A percentile compares a stretch with the other conserved stretches of the same genome.
Evolutionary conservation across 805 yeast genomes (phyloP).

Genomic region (Blastobotrys attinorum): DNA sequence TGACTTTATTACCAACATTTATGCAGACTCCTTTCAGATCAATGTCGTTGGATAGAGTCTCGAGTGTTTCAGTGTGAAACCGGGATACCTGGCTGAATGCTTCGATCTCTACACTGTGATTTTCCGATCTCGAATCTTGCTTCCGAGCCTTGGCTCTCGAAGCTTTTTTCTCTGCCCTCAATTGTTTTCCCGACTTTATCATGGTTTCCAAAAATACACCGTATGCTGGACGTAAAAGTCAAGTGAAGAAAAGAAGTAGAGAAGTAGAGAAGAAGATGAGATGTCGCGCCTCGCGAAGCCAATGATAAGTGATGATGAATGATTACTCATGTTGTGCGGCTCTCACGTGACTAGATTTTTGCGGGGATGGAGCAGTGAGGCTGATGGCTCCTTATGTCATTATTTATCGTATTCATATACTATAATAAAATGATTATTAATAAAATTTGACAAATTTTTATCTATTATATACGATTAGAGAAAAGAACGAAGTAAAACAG

Average conservation of each 20-base stretch:
- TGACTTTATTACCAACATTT: slow-evolving; percentile 76
- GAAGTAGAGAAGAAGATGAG: too few relatives aligned
- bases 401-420: too few relatives aligned
- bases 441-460: too few relatives aligned
- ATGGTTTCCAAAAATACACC: too few relatives aligned
- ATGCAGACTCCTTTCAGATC: slow-evolving; percentile 2
- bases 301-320: neutral
- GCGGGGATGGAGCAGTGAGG: too few relatives aligned
- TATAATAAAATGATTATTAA: too few relatives aligned
- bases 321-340: neutral
- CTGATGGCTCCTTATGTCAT: too few relatives aligned
- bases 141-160: neutral
- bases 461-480: too few relatives aligned
- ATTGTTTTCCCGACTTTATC: neutral
- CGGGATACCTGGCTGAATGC: slow-evolving; percentile 3
- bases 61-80: slow-evolving; percentile 1
- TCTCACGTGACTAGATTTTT: neutral
- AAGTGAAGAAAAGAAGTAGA: too few relatives aligned
- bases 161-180: neutral
- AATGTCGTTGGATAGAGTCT: slow-evolving; percentile 3
- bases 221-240: too few relatives aligned
- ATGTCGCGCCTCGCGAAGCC: too few relatives aligned
- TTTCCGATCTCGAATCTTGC: neutral
- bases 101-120: neutral
- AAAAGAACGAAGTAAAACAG: too few relatives aligned